Conservation (phyloP, 441 rosid genomes). For the Erodium texanum region DNA sequence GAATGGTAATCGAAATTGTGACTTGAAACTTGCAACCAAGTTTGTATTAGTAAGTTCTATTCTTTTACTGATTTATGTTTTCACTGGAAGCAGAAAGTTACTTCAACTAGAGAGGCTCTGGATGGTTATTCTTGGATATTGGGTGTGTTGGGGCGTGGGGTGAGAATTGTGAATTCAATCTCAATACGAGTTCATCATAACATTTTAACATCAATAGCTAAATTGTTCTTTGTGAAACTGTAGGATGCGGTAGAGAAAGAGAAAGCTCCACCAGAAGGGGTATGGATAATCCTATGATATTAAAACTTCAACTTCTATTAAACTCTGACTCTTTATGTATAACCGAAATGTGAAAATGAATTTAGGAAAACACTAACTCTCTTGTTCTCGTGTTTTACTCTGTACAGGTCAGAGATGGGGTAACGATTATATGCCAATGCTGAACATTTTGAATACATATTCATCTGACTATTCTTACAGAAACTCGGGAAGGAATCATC, state of each 20-base stretch:
- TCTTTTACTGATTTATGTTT: not conserved
- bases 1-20: not conserved
- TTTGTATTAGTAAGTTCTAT: not conserved
- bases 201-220: not conserved
- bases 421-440: not conserved
- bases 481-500: not conserved
- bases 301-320: not conserved
- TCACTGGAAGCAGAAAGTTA: not conserved
- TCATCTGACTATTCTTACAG: not conserved
- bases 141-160: not conserved
- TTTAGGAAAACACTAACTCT: not conserved
- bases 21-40: not conserved
- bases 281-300: too few relatives aligned
- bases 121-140: not conserved
- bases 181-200: not conserved
- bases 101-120: not conserved
- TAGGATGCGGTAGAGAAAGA: not conserved
- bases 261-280: constrained; percentile 8
- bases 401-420: not conserved
- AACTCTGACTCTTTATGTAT: not conserved
- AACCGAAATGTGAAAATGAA: too few relatives aligned
- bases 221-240: not conserved
- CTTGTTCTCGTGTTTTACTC: not conserved
- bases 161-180: not conserved
- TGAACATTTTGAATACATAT: not conserved